phyloP scores from a whole-genome alignment of 805 yeast species.

The Cyberlindnera amylophila region DNA sequence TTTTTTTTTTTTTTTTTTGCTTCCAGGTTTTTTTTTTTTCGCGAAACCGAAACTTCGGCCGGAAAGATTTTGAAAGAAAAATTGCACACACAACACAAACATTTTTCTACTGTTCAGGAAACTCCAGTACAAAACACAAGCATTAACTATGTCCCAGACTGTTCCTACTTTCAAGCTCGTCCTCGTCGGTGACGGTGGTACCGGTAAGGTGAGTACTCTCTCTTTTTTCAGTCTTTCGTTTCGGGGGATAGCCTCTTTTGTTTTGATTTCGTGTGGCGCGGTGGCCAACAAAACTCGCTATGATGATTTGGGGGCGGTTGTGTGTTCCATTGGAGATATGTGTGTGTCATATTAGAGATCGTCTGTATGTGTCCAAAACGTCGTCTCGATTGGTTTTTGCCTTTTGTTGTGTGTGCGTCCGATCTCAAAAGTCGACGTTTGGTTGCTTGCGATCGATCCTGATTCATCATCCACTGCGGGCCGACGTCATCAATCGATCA shows the following conservation, averaged over 20 bases:
- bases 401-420: too few species aligned
- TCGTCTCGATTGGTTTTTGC: too few species aligned
- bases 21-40: conserved; percentile 1
- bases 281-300: too few species aligned
- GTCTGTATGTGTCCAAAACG: too few species aligned
- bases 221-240: background rate
- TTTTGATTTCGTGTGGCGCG: background rate
- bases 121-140: background rate
- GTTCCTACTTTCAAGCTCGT: conserved; percentile 98
- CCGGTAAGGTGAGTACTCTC: conserved; percentile 74
- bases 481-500: too few species aligned
- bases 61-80: conserved; percentile 2
- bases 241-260: background rate
- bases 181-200: conserved; percentile 99
- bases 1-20: background rate
- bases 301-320: background rate
- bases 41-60: background rate
- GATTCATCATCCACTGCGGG: too few species aligned
- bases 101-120: too few species aligned
- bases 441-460: too few species aligned
- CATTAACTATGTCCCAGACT: conserved; percentile 53
- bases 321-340: background rate
- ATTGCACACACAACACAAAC: conserved; percentile 3
- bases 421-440: too few species aligned
- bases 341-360: too few species aligned